Evolutionary conservation across 495 filamentous ascomycete genomes (phyloP), one percentile per base, ranked within the genome.

Genomic region (Cudoniella acicularis): DNA sequence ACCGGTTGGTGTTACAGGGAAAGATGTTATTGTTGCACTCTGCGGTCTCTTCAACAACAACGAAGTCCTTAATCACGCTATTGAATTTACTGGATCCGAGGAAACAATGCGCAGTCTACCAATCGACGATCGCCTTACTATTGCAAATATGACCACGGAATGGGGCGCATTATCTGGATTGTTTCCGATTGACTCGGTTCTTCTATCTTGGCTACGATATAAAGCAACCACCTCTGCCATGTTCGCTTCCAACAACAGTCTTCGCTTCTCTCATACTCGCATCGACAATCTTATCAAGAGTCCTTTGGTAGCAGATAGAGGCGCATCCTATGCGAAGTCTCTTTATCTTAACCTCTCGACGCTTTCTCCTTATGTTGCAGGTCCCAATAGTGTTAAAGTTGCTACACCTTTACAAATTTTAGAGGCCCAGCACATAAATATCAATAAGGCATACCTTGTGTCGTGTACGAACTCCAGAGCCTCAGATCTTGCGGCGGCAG

Each of bases 141-240:
- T 98, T 67, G 83, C 87, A 45, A 98, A 97, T 73, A 97, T 98
- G 94, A 89, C 92, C 0, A 95, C 89, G 0, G 94, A 98, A 70
- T 98, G 92, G 93, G 91, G 90, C 42, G 93, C 91, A 0, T 74
- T 96, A 10, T 81, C 80, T 24, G 89, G 87, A 17, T 72, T 92
- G 16, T 98, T 96, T 74, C 93, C 92, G 2, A 89, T 96, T 56
- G 92, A 98, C 66, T 57, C 64, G 0, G 77, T 84, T 0, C 77
- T 98, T 22, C 75, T 85, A 63, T 70, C 72, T n/a, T 98, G 94
- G 93, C 69, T 93, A 8, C 78, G 84, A 21, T 77, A 75, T 64
- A 95, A 91, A 75, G 91, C 92, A 17, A 89, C 88, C 0, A 78
- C 77, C 2, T 75, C 86, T 0, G 85, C 85, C 13, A 76, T 89